Evolutionary conservation across 2,329 filamentous ascomycete genomes (phyloP), one percentile per base, ranked within the genome.

Genomic region (Akanthomyces muscarius): DNA sequence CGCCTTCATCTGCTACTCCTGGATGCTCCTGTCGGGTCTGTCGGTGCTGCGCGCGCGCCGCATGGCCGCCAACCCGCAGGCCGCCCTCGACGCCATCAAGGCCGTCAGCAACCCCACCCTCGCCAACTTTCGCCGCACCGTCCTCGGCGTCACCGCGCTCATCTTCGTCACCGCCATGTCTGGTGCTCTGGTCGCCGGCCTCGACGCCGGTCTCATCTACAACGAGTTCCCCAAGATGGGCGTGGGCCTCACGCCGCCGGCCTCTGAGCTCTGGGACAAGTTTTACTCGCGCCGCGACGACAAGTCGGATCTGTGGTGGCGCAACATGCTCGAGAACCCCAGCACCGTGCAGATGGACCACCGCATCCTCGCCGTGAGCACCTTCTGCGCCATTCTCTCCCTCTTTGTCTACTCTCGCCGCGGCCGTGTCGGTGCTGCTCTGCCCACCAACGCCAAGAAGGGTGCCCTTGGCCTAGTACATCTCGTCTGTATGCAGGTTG

Each of bases 201-300:
- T 99, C 16, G 95, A 99, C 73, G 95, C 95, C 10, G 95, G 95
- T 10, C 83, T 99, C 63, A 98, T 99, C 77, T 99, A 99, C 82
- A 99, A 99, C 75, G 92, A 99, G 76, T 98, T 99, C 75, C 95
- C 95, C 7, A 91, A 85, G 77, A 99, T 99, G 95, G 95, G 95
- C 10, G 77, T 86, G 4, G 92, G 92, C 13, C 79, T 96, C 25
- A 83, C 91, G 0, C 94, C 94, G 1, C 94, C 94, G 0, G 86
- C 83, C 71, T 82, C 86, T 11, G 94, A 98, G 78, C 86, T 98
- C 38, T 92, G 91, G 75, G 89, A 94, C 71, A 81, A 85, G 44
- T 96, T 92, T 79, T 97, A 97, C 83, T 89, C 87, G 63, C 89
- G 92, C 70, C 85, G 84, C 63, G 82, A 88, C 47, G 92, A 97